phyloP scores from a whole-genome alignment of 139 green algal species.

The Chlorella sp. region DNA sequence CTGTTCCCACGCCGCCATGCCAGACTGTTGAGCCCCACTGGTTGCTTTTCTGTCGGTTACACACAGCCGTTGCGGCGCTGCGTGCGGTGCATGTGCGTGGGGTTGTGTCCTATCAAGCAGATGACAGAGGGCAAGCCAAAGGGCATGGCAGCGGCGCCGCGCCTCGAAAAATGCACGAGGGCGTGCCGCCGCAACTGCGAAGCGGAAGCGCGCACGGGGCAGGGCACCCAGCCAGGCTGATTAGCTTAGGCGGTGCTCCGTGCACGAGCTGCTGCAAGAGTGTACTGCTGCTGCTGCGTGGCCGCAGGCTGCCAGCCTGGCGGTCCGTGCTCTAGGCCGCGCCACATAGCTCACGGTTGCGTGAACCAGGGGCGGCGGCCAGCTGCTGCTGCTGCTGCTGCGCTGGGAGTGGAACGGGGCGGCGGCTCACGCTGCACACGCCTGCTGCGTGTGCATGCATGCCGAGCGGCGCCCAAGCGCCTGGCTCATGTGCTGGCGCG shows the following conservation, averaged over 20 bases:
- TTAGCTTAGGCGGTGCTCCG: too few relatives aligned
- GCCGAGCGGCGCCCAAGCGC: background rate
- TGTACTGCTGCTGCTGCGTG: too few relatives aligned
- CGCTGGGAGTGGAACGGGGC: background rate
- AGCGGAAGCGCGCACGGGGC: background rate
- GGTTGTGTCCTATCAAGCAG: background rate
- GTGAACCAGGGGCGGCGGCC: background rate
- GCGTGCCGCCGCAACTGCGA: background rate
- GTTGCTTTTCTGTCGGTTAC: slow-evolving; percentile 17
- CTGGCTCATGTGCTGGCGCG: background rate
- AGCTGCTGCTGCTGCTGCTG: slow-evolving; percentile 21
- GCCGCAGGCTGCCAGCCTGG: too few relatives aligned
- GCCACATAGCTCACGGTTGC: background rate
- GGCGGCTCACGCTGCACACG: background rate
- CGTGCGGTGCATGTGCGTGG: background rate
- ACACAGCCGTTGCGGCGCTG: background rate
- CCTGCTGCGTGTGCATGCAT: background rate
- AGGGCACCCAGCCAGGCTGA: background rate
- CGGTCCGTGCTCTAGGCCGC: too few relatives aligned
- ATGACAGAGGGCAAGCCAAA: slow-evolving; percentile 12
- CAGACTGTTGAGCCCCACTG: too few relatives aligned
- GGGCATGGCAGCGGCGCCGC: background rate
- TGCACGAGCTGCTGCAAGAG: slow-evolving; percentile 2
- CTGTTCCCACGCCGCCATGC: too few relatives aligned
- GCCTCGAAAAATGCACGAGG: background rate